phyloP scores from a whole-genome alignment of 2,329 filamentous ascomycete species.

The Exophiala oligosperma region DNA sequence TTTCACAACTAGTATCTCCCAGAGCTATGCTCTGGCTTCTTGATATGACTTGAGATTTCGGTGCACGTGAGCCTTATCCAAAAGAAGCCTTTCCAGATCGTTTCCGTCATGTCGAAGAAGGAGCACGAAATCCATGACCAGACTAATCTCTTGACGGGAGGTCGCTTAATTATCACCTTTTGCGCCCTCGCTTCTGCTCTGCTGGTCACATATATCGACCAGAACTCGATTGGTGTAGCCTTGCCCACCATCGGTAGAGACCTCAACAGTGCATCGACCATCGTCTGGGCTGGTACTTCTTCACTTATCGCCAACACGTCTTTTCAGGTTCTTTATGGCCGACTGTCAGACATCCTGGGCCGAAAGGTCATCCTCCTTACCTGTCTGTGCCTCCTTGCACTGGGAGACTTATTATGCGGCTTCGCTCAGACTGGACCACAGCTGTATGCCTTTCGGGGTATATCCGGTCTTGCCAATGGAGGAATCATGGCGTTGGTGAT shows the following conservation, averaged over 20 bases:
- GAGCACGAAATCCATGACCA: conserved; percentile 13
- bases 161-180: conserved; percentile 44
- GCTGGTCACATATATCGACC: conserved; percentile 58
- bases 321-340: conserved; percentile 65
- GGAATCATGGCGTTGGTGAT: conserved; percentile 60
- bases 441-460: conserved; percentile 62
- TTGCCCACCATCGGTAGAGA: conserved; percentile 55
- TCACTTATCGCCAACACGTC: conserved; percentile 43
- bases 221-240: conserved; percentile 57
- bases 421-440: conserved; percentile 56
- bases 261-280: conserved; percentile 37
- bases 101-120: no score
- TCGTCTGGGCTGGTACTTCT: conserved; percentile 13
- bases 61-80: no score
- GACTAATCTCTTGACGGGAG: conserved; percentile 4
- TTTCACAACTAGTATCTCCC: no score
- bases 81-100: no score
- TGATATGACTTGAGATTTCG: no score
- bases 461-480: conserved; percentile 61
- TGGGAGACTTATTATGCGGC: conserved; percentile 62
- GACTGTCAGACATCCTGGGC: conserved; percentile 61
- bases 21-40: no score
- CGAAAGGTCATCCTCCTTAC: conserved; percentile 59
- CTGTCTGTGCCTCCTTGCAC: conserved; percentile 52
- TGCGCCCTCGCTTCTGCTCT: conserved; percentile 53